Percentiles rank a stretch among this genome's conserved stretches.
phyloP scores from a whole-genome alignment of 306 rosid genomes.

The Begonia peltatifolia region DNA sequence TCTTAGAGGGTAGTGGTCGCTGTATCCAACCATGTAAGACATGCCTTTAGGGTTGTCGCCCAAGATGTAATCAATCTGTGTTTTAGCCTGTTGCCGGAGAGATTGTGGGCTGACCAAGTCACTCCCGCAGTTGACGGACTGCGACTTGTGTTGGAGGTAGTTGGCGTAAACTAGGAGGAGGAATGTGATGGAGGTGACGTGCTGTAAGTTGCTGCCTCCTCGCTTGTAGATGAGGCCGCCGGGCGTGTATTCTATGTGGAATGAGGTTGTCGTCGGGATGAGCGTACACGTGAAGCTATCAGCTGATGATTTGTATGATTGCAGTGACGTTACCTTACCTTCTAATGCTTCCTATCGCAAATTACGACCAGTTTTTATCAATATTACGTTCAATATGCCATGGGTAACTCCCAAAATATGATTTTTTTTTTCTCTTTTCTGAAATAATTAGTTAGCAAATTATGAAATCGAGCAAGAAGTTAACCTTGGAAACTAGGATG shows the following conservation, averaged over 20 bases:
- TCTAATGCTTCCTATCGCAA: constrained; percentile 61
- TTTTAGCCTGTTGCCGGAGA: constrained; percentile 51
- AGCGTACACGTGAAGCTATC: constrained; percentile 82
- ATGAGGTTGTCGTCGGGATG: constrained; percentile 54
- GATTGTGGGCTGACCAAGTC: constrained; percentile 37
- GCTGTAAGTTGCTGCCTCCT: constrained; percentile 91
- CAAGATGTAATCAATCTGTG: constrained; percentile 77
- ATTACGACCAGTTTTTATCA: background rate
- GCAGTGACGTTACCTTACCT: constrained; percentile 34
- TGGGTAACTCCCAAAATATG: background rate
- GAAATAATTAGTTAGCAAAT: background rate
- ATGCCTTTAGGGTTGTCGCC: constrained; percentile 65
- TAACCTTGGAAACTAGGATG: constrained; percentile 80
- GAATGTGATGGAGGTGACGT: constrained; percentile 67
- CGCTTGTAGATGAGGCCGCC: constrained; percentile 88
- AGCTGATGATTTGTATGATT: constrained; percentile 62
- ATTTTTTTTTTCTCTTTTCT: background rate
- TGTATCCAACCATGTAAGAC: constrained; percentile 87
- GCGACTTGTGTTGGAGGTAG: constrained; percentile 48
- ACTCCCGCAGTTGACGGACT: constrained; percentile 56
- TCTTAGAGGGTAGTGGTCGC: constrained; percentile 44
- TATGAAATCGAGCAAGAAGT: background rate
- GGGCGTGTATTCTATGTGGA: constrained; percentile 66
- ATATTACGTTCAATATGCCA: background rate
- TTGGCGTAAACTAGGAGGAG: constrained; percentile 63